phyloP scores from a whole-genome alignment of 2,329 filamentous ascomycete genomes.

The Fusarium albidum region DNA sequence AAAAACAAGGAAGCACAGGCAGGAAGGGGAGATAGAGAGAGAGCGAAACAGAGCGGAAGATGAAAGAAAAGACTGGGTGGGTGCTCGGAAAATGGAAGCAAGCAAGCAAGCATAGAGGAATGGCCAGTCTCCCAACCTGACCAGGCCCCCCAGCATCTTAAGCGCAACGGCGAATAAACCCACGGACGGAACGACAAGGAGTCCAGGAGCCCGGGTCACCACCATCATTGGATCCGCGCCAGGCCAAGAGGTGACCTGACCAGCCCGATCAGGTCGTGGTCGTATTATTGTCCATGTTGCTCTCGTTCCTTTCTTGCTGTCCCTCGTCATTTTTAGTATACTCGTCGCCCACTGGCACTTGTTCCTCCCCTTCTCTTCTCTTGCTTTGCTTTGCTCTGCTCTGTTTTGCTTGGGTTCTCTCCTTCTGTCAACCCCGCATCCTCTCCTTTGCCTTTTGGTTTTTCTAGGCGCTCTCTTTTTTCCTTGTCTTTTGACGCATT shows the following conservation, averaged over 20 bases:
- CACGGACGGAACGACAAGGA: constrained; percentile 4
- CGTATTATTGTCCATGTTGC: constrained; percentile 11
- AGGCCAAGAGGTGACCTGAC: constrained; percentile 6
- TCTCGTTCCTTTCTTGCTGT: constrained; percentile 5
- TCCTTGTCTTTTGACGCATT: constrained; percentile 8
- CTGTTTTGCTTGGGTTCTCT: constrained; percentile 22
- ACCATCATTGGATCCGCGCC: constrained; percentile 12
- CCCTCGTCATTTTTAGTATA: constrained; percentile 34
- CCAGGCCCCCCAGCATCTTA: constrained; percentile 16
- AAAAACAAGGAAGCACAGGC: constrained; percentile 11
- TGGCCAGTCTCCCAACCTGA: constrained; percentile 3
- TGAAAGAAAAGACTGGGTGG: background rate
- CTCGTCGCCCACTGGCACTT: constrained; percentile 28
- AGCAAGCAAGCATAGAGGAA: constrained; percentile 2
- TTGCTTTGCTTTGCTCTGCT: too few species aligned
- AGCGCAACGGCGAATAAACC: constrained; percentile 20
- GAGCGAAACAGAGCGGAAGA: too few species aligned
- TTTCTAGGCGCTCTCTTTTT: constrained; percentile 29
- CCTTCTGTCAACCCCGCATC: constrained; percentile 25
- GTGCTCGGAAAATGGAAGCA: constrained; percentile 5
- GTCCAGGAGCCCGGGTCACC: constrained; percentile 15
- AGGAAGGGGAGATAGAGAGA: background rate
- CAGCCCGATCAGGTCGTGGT: constrained; percentile 7
- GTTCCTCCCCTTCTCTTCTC: constrained; percentile 20
- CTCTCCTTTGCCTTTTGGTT: constrained; percentile 21